Base-by-base conservation (phyloP, 225 moss, liverwort and hornwort genomes). In the Polytrichum formosum region DNA sequence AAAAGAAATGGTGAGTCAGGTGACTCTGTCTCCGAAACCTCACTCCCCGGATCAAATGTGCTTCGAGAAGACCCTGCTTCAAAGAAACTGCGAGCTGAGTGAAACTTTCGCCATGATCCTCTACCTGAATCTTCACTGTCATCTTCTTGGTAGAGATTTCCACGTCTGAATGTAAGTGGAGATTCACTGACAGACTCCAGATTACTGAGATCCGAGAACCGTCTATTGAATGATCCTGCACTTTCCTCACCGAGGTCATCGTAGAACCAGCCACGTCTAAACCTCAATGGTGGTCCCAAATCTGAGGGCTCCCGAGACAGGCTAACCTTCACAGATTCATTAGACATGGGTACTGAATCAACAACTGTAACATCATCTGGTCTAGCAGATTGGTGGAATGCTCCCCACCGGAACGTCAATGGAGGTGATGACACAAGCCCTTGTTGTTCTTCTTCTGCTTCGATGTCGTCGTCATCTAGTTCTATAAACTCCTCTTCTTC, bases 41-140 rank as follows among this genome's bases (percentile, higher is more conserved):
- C 69, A 81, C 81, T 74, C 66, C 62, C 80, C 31, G 54, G 20
- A 18, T 75, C 81, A 62, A 71, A 74, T 62, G 62, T 71, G 54
- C 81, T 77, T 26, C 85, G 85, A 60, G 76, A 85, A n/a, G 85
- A 82, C 0, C 70, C 75, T 27, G 80, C 76, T 54, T 82, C 86
- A 33, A 86, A 80, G 61, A 67, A 77, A 73, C 82, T 82, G 60
- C 86, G 79, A 67, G 82, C 82, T 46, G 86, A 86, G 73, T 74
- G 73, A 66, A 82, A 86, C 26, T 77, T 80, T 73, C 73, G 74
- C 37, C 73, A 61, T 54, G 56, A 71, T 46, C 77, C 75, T 23
- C 18, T 63, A 54, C 67, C 33, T 9, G 72, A 63, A 53, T 62
- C 61, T 53, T 74, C 74, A 26, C 19, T 23, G 20, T 27, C 54